Percentiles rank a stretch among this genome's conserved stretches.
Evolutionary conservation across 805 yeast species (phyloP).

Genomic region (Wickerhamiella musiphila): DNA sequence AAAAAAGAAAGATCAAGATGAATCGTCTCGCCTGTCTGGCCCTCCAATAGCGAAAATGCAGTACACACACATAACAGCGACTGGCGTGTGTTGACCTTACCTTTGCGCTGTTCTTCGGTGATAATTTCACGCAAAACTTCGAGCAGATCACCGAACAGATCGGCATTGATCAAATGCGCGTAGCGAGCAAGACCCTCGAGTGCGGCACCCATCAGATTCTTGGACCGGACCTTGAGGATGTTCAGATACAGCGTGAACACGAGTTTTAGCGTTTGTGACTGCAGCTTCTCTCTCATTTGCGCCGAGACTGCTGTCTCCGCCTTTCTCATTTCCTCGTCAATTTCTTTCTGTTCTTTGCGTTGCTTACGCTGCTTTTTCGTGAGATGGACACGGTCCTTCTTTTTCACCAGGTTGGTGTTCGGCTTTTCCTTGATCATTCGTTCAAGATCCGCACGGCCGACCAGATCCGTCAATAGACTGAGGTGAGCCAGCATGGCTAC

Average conservation of each 20-base stretch:
- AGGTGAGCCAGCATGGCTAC: constrained; percentile 55
- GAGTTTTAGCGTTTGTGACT: constrained; percentile 64
- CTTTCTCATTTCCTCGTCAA: constrained; percentile 72
- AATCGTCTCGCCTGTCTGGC: constrained; percentile 53
- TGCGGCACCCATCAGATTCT: constrained; percentile 63
- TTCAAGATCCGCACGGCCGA: constrained; percentile 23
- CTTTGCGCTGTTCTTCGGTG: constrained; percentile 27
- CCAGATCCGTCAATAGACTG: constrained; percentile 24
- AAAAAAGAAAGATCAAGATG: constrained; percentile 71
- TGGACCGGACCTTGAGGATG: constrained; percentile 45
- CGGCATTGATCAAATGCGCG: constrained; percentile 86
- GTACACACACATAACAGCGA: constrained; percentile 71
- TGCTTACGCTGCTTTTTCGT: constrained; percentile 82
- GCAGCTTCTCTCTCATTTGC: constrained; percentile 72
- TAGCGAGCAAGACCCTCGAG: constrained; percentile 81
- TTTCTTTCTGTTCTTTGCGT: constrained; percentile 68
- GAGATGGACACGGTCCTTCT: constrained; percentile 78
- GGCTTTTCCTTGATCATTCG: constrained; percentile 30
- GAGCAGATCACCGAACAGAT: constrained; percentile 78
- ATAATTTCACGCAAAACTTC: constrained; percentile 77
- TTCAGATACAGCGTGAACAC: constrained; percentile 62
- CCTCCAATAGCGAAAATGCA: constrained; percentile 69
- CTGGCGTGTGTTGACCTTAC: constrained; percentile 39
- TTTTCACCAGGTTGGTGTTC: constrained; percentile 37
- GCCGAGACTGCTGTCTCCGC: constrained; percentile 81